Evolutionary conservation across 2,329 filamentous ascomycete genomes (phyloP).

Genomic region (Fusarium ambrosium): DNA sequence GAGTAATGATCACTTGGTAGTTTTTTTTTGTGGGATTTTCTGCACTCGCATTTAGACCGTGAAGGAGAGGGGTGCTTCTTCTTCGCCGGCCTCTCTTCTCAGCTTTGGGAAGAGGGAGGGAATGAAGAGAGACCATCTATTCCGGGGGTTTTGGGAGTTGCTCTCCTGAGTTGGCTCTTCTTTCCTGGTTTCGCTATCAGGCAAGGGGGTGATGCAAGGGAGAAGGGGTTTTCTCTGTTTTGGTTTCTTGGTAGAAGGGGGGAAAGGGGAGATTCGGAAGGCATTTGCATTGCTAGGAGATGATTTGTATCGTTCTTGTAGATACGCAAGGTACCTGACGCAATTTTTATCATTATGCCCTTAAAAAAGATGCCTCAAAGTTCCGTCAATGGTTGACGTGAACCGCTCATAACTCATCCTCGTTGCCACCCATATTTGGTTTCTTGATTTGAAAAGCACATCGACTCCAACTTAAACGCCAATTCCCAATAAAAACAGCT

Average conservation of each 20-base stretch:
- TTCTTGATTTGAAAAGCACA: constrained; percentile 7
- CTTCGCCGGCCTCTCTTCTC: background rate
- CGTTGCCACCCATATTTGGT: constrained; percentile 5
- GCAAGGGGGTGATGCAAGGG: constrained; percentile 12
- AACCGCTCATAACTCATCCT: constrained; percentile 9
- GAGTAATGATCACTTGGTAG: constrained; percentile 37
- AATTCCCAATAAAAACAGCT: background rate
- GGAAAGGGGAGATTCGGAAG: constrained; percentile 20
- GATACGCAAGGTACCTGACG: constrained; percentile 41
- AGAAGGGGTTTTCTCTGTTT: constrained; percentile 33
- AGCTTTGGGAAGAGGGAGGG: background rate
- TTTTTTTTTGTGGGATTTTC: constrained; percentile 24
- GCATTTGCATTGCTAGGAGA: constrained; percentile 41
- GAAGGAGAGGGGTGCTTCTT: constrained; percentile 4
- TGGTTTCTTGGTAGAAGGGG: constrained; percentile 21
- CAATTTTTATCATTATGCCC: constrained; percentile 37
- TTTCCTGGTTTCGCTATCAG: constrained; percentile 13
- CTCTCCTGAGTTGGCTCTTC: constrained; percentile 18
- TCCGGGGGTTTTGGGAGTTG: constrained; percentile 21
- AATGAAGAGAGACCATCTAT: constrained; percentile 7
- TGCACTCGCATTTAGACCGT: constrained; percentile 33
- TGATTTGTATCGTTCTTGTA: constrained; percentile 42
- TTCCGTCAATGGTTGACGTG: constrained; percentile 16
- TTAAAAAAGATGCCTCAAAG: constrained; percentile 2
- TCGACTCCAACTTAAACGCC: constrained; percentile 19